phyloP scores from a whole-genome alignment of 2,329 filamentous ascomycete genomes.

The Fusarium sp. region DNA sequence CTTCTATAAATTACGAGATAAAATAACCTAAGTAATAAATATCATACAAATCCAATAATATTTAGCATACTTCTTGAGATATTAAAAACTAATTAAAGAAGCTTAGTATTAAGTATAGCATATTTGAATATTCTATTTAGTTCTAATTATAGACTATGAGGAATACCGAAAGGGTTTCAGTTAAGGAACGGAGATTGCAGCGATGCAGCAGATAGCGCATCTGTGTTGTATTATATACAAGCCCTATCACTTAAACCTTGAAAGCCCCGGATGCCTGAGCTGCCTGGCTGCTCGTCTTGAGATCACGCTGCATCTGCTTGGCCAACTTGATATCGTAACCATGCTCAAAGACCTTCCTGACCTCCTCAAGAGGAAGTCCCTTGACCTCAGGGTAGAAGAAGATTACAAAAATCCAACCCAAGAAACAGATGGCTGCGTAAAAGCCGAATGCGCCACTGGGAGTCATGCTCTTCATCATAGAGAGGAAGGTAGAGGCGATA shows the following conservation, averaged over 20 bases:
- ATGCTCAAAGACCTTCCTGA: conserved; percentile 60
- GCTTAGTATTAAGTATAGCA: no score
- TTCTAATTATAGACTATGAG: no score
- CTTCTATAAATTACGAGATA: no score
- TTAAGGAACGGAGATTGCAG: no score
- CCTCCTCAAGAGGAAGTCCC: conserved; percentile 64
- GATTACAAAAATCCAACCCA: conserved; percentile 55
- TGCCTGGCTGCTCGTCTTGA: conserved; percentile 15
- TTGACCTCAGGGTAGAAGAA: conserved; percentile 66
- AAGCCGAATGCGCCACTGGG: conserved; percentile 63
- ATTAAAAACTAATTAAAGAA: no score
- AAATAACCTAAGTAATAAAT: no score
- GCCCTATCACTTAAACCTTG: not conserved
- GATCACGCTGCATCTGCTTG: conserved; percentile 48
- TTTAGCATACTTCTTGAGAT: no score
- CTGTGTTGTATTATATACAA: accelerated
- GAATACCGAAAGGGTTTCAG: no score
- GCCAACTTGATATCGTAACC: conserved; percentile 58
- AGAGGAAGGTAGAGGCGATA: conserved; percentile 61
- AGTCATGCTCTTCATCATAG: conserved; percentile 58
- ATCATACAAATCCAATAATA: no score
- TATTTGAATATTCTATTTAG: no score
- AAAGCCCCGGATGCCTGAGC: not conserved
- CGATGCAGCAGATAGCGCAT: no score
- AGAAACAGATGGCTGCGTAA: conserved; percentile 60